These are phyloP conservation scores for Scleroderma citrinum DNA, from an alignment of 768 basidiomycete genomes.

Conservation along the genomic window DNA sequence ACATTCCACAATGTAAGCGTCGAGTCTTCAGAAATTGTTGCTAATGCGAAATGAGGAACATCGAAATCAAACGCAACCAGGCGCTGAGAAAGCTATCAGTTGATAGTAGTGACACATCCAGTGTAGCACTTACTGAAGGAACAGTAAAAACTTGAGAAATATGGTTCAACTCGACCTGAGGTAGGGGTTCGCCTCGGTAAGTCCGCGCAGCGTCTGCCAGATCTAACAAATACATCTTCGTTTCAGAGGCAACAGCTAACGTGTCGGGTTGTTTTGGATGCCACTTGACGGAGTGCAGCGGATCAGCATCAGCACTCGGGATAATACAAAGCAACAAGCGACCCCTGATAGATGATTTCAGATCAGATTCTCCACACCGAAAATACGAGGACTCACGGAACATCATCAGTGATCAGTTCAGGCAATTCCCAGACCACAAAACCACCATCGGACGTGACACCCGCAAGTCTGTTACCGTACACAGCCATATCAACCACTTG, in stretches of 20 bases:
- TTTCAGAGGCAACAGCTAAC: constrained; percentile 78
- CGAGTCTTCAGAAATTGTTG: constrained; percentile 78
- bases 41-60: constrained; percentile 66
- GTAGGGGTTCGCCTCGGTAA: constrained; percentile 59
- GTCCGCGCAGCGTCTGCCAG: constrained; percentile 54
- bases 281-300: constrained; percentile 82
- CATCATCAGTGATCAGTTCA: constrained; percentile 78
- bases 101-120: background rate
- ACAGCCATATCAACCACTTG: constrained; percentile 86
- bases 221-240: constrained; percentile 71
- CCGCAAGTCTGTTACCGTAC: constrained; percentile 73
- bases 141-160: constrained; percentile 65
- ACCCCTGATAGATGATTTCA: constrained; percentile 40
- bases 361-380: background rate
- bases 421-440: constrained; percentile 88
- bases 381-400: constrained; percentile 51
- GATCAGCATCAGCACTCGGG: constrained; percentile 45
- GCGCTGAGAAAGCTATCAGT: constrained; percentile 38
- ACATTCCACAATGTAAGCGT: constrained; percentile 80
- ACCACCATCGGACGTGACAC: constrained; percentile 83
- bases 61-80: constrained; percentile 86
- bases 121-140: constrained; percentile 50
- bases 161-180: constrained; percentile 62
- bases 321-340: constrained; percentile 67
- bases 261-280: constrained; percentile 77